A percentile compares a stretch with the other conserved stretches of the same genome.
Conservation (phyloP, 352 stramenopile species). For the Phytophthora syringae region DNA sequence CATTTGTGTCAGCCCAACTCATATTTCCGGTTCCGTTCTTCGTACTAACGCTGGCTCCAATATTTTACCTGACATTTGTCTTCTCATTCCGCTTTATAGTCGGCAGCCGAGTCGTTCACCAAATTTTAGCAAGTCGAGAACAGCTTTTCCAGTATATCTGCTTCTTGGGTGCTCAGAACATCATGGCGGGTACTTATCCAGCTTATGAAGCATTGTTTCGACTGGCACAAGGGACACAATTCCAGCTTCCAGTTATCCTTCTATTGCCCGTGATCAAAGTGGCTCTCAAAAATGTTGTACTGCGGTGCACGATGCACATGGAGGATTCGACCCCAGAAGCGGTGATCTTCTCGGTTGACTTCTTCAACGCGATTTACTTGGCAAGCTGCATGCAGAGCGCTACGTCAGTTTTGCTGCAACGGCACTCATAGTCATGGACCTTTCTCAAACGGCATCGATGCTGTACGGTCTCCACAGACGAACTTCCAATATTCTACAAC, state of each 20-base stretch:
- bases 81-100: slow-evolving; percentile 7
- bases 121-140: slow-evolving; percentile 7
- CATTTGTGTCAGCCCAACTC: slow-evolving; percentile 2
- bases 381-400: slow-evolving; percentile 28
- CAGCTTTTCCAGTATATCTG: slow-evolving; percentile 17
- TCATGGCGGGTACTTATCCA: slow-evolving; percentile 14
- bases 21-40: too few relatives aligned
- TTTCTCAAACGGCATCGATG: slow-evolving; percentile 18
- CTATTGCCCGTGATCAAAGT: slow-evolving; percentile 38
- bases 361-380: slow-evolving; percentile 33
- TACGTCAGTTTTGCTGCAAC: slow-evolving; percentile 7
- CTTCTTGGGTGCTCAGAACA: slow-evolving; percentile 15
- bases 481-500: slow-evolving; percentile 5
- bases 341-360: slow-evolving; percentile 31
- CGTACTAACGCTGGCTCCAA: too few relatives aligned
- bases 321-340: slow-evolving; percentile 25
- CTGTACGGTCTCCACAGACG: slow-evolving; percentile 16
- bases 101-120: not conserved
- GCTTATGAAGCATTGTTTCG: slow-evolving; percentile 19
- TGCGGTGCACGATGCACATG: slow-evolving; percentile 4
- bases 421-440: slow-evolving; percentile 12
- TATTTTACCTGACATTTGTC: too few relatives aligned
- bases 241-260: slow-evolving; percentile 15
- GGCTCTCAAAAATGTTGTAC: slow-evolving; percentile 17
- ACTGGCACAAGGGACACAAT: not conserved